Evolutionary conservation across 1,284 basidiomycete genomes (phyloP), one percentile per base, ranked within the genome.

Genomic region (Ganoderma multipileum): DNA sequence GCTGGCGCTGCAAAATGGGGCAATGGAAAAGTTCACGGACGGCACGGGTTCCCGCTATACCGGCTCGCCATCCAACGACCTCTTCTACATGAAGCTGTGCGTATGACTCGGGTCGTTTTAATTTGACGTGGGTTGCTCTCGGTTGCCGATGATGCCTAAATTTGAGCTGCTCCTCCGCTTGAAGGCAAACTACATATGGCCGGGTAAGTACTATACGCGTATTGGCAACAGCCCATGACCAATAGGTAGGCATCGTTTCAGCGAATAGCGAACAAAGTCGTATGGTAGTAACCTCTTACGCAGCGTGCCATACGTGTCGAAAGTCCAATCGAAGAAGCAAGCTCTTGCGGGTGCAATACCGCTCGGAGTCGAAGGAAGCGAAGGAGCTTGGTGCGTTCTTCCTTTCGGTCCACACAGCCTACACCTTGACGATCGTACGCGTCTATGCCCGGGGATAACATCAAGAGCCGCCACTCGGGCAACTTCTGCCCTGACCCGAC

Each of bases 401-500:
- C 20, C 38, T 50, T 6, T 14, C 18, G 52, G 11, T n/a, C 47
- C 16, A 3, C 33, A 33, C 33, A 33, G 33, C 33, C n/a, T n/a
- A n/a, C n/a, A n/a, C n/a, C n/a, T n/a, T n/a, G n/a, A n/a, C n/a
- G n/a, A n/a, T n/a, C n/a, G n/a, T n/a, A n/a, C n/a, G n/a, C n/a
- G n/a, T n/a, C n/a, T n/a, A 89, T 87, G 88, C 89, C 89, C 0
- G 89, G 88, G n/a, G 89, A 90, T 74, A 88, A 89, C 71, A 79
- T 79, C 26, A 83, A 85, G 76, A 83, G 90, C 69, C 91, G 89
- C 72, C 78, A 81, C 0, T 73, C 76, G 60, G 83, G 81, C 3
- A 86, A 86, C 79, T 82, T 77, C 71, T 90, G 88, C 73, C 85
- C 84, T 0, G 81, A 84, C 26, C 87, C 88, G 3, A 81, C 83